Conservation (phyloP, 75 land plant species). For the Cupressus sempervirens region DNA sequence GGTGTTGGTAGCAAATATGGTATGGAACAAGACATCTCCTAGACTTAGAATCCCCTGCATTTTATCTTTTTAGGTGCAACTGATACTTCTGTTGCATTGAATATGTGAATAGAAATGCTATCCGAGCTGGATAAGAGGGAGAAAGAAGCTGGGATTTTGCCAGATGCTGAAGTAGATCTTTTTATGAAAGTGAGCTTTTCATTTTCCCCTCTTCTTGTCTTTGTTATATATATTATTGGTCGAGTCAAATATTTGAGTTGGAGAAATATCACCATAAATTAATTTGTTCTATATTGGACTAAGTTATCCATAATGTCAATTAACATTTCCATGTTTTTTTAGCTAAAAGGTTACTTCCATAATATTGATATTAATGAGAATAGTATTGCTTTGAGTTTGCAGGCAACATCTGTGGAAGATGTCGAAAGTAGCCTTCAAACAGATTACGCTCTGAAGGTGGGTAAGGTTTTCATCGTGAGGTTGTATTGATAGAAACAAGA, state of each 20-base stretch:
- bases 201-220: not conserved
- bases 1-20: conserved; percentile 58
- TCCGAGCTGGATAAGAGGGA: conserved; percentile 52
- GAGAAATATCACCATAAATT: not conserved
- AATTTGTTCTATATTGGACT: too few relatives aligned
- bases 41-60: not conserved
- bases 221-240: not conserved
- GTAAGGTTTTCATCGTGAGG: not conserved
- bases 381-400: not conserved
- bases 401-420: conserved; percentile 66
- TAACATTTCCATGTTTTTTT: too few relatives aligned
- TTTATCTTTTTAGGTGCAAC: not conserved
- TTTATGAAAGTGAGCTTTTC: conserved; percentile 65
- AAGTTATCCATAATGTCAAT: too few relatives aligned
- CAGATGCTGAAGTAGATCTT: conserved; percentile 72
- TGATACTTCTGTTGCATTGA: not conserved
- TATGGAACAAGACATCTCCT: conserved; percentile 9
- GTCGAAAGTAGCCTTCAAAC: conserved; percentile 43
- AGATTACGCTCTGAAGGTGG: conserved; percentile 68
- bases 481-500: too few relatives aligned
- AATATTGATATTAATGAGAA: not conserved
- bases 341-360: not conserved
- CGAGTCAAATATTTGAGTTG: too few relatives aligned
- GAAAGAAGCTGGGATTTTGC: conserved; percentile 60
- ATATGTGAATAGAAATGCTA: conserved; percentile 31